Conservation (phyloP, 148 eudicot species). For the Cornus florida region DNA sequence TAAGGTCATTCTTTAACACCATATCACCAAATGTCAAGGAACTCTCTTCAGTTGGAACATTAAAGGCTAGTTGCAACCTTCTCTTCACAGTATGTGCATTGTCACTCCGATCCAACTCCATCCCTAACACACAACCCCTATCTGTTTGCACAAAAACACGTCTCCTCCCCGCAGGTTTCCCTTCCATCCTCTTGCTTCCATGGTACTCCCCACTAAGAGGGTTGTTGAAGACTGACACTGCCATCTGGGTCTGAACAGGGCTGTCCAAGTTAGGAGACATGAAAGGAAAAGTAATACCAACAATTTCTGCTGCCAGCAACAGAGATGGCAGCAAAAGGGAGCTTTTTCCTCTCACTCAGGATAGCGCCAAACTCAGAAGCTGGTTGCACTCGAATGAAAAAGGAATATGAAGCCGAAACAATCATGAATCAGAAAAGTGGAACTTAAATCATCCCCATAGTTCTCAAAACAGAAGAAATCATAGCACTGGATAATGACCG, state of each 20-base stretch:
- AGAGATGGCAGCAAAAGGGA: conserved; percentile 43
- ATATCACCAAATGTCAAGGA: conserved; percentile 87
- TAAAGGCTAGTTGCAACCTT: conserved; percentile 73
- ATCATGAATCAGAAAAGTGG: conserved; percentile 44
- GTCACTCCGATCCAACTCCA: conserved; percentile 89
- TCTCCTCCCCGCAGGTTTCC: conserved; percentile 57
- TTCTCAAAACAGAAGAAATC: background rate
- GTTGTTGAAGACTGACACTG: conserved; percentile 62
- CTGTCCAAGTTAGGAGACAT: conserved; percentile 73
- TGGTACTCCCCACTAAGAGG: conserved; percentile 57
- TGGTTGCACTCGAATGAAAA: conserved; percentile 14
- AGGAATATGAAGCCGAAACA: conserved; percentile 6
- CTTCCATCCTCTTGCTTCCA: conserved; percentile 48
- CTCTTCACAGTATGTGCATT: conserved; percentile 93
- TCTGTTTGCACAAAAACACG: conserved; percentile 94
- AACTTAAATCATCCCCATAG: conserved; percentile 21
- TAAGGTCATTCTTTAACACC: conserved; percentile 85
- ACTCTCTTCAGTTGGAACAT: conserved; percentile 81
- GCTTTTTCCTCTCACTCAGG: conserved; percentile 39
- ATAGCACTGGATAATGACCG: background rate
- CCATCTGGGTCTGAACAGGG: conserved; percentile 86
- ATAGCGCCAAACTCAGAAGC: conserved; percentile 48
- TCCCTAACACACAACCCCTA: conserved; percentile 85
- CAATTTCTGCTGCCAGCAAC: conserved; percentile 28
- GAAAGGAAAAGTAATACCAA: conserved; percentile 16